Evolutionary conservation across 225 moss, liverwort and hornwort genomes (phyloP).

Genomic region (Sphagnum contortum): DNA sequence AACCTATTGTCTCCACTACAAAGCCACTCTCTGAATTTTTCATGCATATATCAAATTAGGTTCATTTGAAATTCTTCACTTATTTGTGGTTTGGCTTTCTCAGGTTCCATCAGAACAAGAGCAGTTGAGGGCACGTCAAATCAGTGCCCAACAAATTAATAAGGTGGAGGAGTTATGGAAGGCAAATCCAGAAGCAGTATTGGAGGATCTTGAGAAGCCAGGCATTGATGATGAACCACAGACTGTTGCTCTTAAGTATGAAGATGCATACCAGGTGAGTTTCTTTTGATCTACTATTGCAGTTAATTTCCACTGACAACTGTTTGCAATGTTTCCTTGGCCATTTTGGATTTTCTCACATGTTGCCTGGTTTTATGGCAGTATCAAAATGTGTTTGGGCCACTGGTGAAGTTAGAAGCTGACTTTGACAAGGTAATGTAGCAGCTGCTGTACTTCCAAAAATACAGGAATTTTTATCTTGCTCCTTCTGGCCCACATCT

Average conservation of each 20-base stretch:
- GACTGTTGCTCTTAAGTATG: conserved; percentile 52
- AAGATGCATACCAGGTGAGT: conserved; percentile 53
- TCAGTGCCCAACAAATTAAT: conserved; percentile 61
- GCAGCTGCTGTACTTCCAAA: too few relatives aligned
- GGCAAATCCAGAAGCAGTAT: conserved; percentile 41
- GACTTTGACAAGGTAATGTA: conserved; percentile 48
- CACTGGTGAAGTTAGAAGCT: conserved; percentile 53
- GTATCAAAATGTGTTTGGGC: conserved; percentile 58
- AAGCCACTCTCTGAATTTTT: conserved; percentile 5
- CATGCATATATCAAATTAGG: not conserved
- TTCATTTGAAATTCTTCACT: not conserved
- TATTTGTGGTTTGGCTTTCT: too few relatives aligned
- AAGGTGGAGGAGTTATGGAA: conserved; percentile 65
- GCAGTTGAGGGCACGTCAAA: conserved; percentile 55
- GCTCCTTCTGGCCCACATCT: too few relatives aligned
- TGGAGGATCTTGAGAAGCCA: conserved; percentile 64
- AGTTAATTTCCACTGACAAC: too few relatives aligned
- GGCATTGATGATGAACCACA: conserved; percentile 58
- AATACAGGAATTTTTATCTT: too few relatives aligned
- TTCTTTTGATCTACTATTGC: not conserved
- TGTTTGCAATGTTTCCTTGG: not conserved
- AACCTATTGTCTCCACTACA: conserved; percentile 17
- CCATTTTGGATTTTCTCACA: not conserved
- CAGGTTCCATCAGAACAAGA: conserved; percentile 66
- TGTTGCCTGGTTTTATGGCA: conserved; percentile 10